These are phyloP conservation scores for Sugiyamaella boreocaroliniensis DNA, from an alignment of 805 yeast species.

Conservation along the genomic window DNA sequence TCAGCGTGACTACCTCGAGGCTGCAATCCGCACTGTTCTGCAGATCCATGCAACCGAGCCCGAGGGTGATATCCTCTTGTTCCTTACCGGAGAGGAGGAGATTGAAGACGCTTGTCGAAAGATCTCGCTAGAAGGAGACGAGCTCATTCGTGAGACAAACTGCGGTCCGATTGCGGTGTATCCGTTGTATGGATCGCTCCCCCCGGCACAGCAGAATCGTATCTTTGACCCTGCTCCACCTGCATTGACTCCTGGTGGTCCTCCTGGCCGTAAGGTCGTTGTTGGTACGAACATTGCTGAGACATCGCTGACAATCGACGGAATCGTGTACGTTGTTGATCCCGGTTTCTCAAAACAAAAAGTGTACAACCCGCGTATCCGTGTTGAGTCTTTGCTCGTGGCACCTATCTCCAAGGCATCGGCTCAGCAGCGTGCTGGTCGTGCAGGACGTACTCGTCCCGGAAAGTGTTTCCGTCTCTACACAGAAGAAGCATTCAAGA, in stretches of 20 bases:
- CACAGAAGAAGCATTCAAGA: slow-evolving; percentile 93
- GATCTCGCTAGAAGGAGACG: slow-evolving; percentile 82
- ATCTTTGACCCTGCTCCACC: slow-evolving; percentile 88
- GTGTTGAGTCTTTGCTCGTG: slow-evolving; percentile 90
- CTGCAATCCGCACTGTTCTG: slow-evolving; percentile 89
- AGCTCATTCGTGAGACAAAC: slow-evolving; percentile 76
- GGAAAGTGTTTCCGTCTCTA: slow-evolving; percentile 95
- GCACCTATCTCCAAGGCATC: slow-evolving; percentile 96
- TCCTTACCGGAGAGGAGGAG: slow-evolving; percentile 95
- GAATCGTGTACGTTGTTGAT: slow-evolving; percentile 94
- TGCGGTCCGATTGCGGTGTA: slow-evolving; percentile 87
- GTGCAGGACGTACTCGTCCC: slow-evolving; percentile 99
- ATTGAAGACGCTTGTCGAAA: slow-evolving; percentile 95
- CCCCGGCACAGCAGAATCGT: slow-evolving; percentile 91
- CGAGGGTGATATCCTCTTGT: slow-evolving; percentile 81
- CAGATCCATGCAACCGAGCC: slow-evolving; percentile 97
- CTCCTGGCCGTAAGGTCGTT: slow-evolving; percentile 92
- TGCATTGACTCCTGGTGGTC: slow-evolving; percentile 63
- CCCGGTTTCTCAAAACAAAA: slow-evolving; percentile 97
- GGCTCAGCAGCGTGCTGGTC: slow-evolving; percentile 98
- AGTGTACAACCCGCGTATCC: slow-evolving; percentile 90
- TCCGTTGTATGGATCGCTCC: slow-evolving; percentile 92
- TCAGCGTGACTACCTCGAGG: slow-evolving; percentile 89
- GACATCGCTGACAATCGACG: slow-evolving; percentile 95
- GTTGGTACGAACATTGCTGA: slow-evolving; percentile 95